phyloP scores from a whole-genome alignment of 2,329 filamentous ascomycete species.

The Teratosphaeria viscida region DNA sequence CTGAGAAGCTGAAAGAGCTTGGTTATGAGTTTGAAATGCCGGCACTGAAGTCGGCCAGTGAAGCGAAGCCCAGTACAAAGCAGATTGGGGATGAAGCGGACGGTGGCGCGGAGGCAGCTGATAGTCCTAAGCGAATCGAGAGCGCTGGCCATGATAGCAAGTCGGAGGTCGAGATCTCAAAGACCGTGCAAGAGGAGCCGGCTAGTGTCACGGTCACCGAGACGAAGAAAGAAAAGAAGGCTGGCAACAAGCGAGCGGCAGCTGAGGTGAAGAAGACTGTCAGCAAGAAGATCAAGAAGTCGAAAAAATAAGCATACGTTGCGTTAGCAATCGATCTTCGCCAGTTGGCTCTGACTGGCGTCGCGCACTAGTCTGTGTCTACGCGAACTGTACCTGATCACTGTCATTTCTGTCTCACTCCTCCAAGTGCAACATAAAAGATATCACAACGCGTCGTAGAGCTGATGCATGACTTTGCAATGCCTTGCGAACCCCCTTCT shows the following conservation, averaged over 20 bases:
- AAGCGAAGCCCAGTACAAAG: constrained; percentile 35
- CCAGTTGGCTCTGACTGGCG: no score
- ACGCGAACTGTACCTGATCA: no score
- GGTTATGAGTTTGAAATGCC: constrained; percentile 78
- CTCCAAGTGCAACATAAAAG: no score
- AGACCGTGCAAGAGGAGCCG: constrained; percentile 8
- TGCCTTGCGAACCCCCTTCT: no score
- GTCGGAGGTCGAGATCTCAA: constrained; percentile 4
- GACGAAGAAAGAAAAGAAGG: constrained; percentile 23
- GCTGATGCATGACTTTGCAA: no score
- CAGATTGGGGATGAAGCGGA: constrained; percentile 20
- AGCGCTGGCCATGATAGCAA: not conserved
- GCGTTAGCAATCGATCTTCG: not conserved
- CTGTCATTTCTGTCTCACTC: no score
- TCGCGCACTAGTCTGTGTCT: no score
- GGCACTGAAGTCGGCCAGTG: constrained; percentile 53
- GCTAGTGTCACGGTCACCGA: constrained; percentile 5
- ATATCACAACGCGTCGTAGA: no score
- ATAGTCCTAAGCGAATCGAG: not conserved
- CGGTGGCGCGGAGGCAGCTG: constrained; percentile 5
- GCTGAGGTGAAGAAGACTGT: constrained; percentile 26
- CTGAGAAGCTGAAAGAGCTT: constrained; percentile 63
- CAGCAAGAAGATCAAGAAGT: constrained; percentile 12
- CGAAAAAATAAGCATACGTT: not conserved
- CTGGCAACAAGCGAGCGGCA: constrained; percentile 20